Percentiles rank a stretch among this genome's conserved stretches.
Conservation (phyloP, 345 rosid genomes). For the Boechera retrofracta region DNA sequence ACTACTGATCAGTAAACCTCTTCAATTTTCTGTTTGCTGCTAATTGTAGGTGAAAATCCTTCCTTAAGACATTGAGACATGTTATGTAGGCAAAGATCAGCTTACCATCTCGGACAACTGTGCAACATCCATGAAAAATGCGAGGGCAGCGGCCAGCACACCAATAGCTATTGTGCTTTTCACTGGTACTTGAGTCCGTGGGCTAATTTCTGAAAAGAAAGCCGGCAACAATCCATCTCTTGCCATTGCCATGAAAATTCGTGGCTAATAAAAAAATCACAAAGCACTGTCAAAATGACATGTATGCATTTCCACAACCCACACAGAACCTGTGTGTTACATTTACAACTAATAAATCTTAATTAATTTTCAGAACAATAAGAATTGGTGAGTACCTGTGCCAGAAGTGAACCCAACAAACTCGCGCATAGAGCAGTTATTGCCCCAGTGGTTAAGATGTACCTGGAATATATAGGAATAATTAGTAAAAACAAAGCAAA, state of each 20-base stretch:
- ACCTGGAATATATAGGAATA: constrained; percentile 46
- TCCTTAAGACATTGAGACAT: not conserved
- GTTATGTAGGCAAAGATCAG: constrained; percentile 15
- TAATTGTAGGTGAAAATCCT: constrained; percentile 13
- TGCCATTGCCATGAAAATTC: constrained; percentile 82
- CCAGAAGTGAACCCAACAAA: constrained; percentile 72
- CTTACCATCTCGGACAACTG: constrained; percentile 73
- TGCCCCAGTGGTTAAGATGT: constrained; percentile 65
- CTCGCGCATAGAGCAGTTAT: constrained; percentile 73
- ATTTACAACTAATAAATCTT: constrained; percentile 7
- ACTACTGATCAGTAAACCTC: constrained; percentile 24
- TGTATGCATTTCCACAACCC: constrained; percentile 7
- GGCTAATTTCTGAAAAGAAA: constrained; percentile 69
- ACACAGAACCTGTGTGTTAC: constrained; percentile 2
- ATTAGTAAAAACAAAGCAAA: not conserved
- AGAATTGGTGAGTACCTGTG: constrained; percentile 53
- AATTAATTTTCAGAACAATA: constrained; percentile 8
- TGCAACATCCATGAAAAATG: constrained; percentile 74
- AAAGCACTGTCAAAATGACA: constrained; percentile 28
- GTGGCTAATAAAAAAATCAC: constrained; percentile 51
- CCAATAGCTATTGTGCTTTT: constrained; percentile 68
- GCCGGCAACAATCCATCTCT: constrained; percentile 76
- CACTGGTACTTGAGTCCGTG: constrained; percentile 67
- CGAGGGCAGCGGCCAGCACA: constrained; percentile 54
- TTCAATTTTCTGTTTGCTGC: constrained; percentile 19